These are phyloP conservation scores for Prunus fruticosa DNA, from an alignment of 306 rosid genomes.

Conservation along the genomic window DNA sequence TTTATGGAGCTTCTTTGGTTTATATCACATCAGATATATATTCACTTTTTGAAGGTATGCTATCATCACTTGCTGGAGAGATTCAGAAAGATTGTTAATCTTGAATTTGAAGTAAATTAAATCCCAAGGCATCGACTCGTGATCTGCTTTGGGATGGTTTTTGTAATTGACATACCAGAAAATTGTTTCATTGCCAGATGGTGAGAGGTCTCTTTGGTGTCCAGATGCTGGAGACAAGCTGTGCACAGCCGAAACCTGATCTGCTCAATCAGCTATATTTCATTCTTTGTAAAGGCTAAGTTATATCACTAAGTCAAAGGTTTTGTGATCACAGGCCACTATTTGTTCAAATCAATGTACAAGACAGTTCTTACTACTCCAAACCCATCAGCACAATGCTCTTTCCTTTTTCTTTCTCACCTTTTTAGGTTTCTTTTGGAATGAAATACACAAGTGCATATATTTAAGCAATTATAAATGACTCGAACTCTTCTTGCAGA, in stretches of 20 bases:
- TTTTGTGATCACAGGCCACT: neutral
- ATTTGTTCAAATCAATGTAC: neutral
- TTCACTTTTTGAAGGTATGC: slow-evolving; percentile 22
- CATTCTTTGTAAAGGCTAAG: slow-evolving; percentile 19
- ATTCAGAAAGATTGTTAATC: neutral
- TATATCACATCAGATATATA: slow-evolving; percentile 9
- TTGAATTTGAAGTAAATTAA: slow-evolving; percentile 6
- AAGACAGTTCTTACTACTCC: neutral
- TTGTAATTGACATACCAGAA: slow-evolving; percentile 18
- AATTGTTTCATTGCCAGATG: slow-evolving; percentile 20
- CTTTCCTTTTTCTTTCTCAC: neutral
- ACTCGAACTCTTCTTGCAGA: neutral
- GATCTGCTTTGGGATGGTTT: neutral
- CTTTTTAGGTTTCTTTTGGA: neutral
- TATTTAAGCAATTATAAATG: neutral
- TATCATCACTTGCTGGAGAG: neutral
- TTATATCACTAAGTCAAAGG: neutral
- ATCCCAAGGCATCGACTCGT: slow-evolving; percentile 12
- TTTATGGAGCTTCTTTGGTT: slow-evolving; percentile 22
- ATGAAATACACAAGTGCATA: neutral
- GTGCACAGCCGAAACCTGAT: slow-evolving; percentile 31
- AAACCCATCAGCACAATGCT: neutral
- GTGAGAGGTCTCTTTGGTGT: slow-evolving; percentile 7
- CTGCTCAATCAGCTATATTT: slow-evolving; percentile 16
- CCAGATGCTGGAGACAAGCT: slow-evolving; percentile 21